Evolutionary conservation across 306 rosid genomes (phyloP), one percentile per base, ranked within the genome.

Genomic region (Adenanthera pavonina): DNA sequence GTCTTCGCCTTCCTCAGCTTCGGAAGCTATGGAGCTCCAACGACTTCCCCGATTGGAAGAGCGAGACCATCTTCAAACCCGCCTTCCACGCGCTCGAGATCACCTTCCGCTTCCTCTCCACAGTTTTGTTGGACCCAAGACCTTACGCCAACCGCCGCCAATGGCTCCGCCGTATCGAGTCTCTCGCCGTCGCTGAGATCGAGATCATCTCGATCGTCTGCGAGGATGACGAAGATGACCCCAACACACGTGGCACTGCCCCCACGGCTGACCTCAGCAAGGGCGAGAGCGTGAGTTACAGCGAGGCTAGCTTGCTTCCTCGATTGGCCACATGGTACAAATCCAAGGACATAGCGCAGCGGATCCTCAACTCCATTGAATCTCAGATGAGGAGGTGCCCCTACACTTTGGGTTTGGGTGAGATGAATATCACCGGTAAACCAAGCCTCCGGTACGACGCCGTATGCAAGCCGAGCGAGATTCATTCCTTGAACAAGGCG

Each of bases 391-490:
- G 75, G 75, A 85, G 88, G 66, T 93, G 99, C 52, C 79, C 92
- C 15, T 93, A 91, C 90, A 88, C 97, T 12, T 60, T 95, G 4
- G 99, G 99, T 0, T 66, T 95, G 36, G 99, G 99, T 0, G 98
- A 95, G 56, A 87, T 92, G 4, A 95, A 95, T 76, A 65, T 90
- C 11, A 82, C 86, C 40, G 94, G 96, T 0, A 95, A 93, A n/a
- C 86, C 87, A 9, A 66, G 75, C 33, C 90, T 95, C 43, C 90
- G 85, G 5, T 95, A 95, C 94, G 99, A 95, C 86, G 85, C 44
- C 72, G 91, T 93, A 30, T 90, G 97, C 85, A 85, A 71, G 74
- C 98, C 99, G 0, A 80, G 71, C 83, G 92, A 89, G 65, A 80
- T 93, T 17, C 94, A 89, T 43, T 19, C 88, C 0, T 34, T 93